phyloP scores from a whole-genome alignment of 2,329 filamentous ascomycete genomes.

The Plenodomus biglobosus region DNA sequence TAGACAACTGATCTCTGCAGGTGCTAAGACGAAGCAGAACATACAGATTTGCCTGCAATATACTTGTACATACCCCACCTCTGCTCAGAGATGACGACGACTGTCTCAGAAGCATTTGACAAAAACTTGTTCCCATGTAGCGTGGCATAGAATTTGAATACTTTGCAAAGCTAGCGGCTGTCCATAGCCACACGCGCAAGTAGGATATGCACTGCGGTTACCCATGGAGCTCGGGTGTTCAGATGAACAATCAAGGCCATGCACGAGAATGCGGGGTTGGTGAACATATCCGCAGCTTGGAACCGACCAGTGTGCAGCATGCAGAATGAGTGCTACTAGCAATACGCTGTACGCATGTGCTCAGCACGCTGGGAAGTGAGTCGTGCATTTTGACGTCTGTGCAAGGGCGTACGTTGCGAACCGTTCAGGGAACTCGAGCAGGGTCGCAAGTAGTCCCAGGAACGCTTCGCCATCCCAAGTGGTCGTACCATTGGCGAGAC shows the following conservation, averaged over 20 bases:
- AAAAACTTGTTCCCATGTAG: not conserved
- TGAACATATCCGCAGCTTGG: slow-evolving; percentile 23
- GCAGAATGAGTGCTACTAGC: slow-evolving; percentile 14
- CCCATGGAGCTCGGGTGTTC: slow-evolving; percentile 30
- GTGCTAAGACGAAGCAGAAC: not conserved
- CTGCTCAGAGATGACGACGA: not conserved
- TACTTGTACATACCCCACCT: not conserved
- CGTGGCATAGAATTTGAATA: not conserved
- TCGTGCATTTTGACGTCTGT: not conserved
- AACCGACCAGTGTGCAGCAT: slow-evolving; percentile 17
- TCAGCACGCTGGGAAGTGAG: slow-evolving; percentile 3
- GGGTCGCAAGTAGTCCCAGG: slow-evolving; percentile 30
- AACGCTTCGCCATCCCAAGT: slow-evolving; percentile 20
- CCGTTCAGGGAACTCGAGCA: slow-evolving; percentile 10
- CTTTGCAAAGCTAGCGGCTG: slow-evolving; percentile 8
- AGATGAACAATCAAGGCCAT: slow-evolving; percentile 30
- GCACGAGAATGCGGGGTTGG: slow-evolving; percentile 43
- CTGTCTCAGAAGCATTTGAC: not conserved
- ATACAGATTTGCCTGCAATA: not conserved
- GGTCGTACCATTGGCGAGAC: slow-evolving; percentile 10
- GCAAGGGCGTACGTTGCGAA: slow-evolving; percentile 1
- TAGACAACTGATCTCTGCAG: not conserved
- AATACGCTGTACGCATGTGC: slow-evolving; percentile 27
- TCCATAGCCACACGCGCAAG: slow-evolving; percentile 22
- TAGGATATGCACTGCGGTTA: slow-evolving; percentile 26